Evolutionary conservation across 768 basidiomycete species (phyloP), one percentile per base, ranked within the genome.

Genomic region (Boletus reticulatus): DNA sequence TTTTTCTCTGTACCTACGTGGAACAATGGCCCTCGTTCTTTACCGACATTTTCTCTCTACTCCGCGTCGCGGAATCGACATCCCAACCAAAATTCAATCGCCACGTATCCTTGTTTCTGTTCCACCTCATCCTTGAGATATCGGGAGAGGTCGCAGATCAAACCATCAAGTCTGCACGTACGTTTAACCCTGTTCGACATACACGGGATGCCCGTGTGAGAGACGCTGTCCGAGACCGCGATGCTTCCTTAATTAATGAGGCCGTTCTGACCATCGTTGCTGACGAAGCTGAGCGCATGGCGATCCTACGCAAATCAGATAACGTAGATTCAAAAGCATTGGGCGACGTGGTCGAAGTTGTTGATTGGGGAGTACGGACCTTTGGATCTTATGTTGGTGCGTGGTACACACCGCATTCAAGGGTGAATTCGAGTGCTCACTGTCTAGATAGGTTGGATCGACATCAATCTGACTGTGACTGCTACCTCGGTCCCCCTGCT

Each of bases 111-210:
- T 80, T 94, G 29, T 81, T 99, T 55, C 85, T 97, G 70, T 91
- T 98, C 70, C 94, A 91, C 65, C 79, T 98, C 62, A 79, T 99
- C 43, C 84, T 90, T 56, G 97, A 99, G 71, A 95, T 98, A 51
- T 95, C 94, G 0, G 90, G 91, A 13, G 97, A 99, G 72, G 90
- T 98, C n/a, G 93, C 93, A 48, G 97, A 99, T 75, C 89, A 92
- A 65, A 84, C 93, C 58, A 84, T 98, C 64, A 94, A 96, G 73
- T 81, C 90, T 48, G 95, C 94, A 14, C 80, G 95, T 48, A 70
- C 83, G 42, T 94, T 82, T 68, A 85, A 78, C 51, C 74, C 79
- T 9, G 82, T 78, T 47, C 82, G 97, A 46, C 87, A 93, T 67
- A 76, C 80, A 43, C 84, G 94, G 52, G 97, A 99, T 74, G 85